Evolutionary conservation across 2,329 filamentous ascomycete species (phyloP), one percentile per base, ranked within the genome.

Genomic region (Monilinia vaccinii-corymbosi): DNA sequence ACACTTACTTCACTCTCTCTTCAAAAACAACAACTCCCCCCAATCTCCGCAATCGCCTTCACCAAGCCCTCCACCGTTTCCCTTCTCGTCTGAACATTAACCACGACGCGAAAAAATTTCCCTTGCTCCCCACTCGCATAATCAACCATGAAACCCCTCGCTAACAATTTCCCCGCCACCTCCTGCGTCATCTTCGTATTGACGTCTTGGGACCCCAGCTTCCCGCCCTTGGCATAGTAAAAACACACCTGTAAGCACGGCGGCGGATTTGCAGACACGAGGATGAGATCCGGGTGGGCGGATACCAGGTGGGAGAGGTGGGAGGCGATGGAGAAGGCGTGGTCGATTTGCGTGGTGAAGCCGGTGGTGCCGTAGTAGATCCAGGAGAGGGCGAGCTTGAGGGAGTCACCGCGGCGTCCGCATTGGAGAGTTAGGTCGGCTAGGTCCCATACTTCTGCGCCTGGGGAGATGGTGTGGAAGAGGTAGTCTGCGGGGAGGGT

Each of bases 161-260:
- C 64, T 47, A 88, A 76, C 65, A 89, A 73, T 32, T 71, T 74
- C 61, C 76, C 73, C 7, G 80, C 78, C 51, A 88, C 79, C 44
- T 74, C 72, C 64, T 77, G 78, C 5, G 86, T 89, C 7, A 77
- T 71, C 66, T 72, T 75, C 56, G 79, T 80, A 70, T 86, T 87
- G 56, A 71, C 72, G 60, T 64, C 71, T 65, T 66, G 73, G 62
- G 65, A 75, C 60, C 61, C 66, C 1, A 73, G 70, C 59, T 88
- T 64, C 60, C 73, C 68, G 2, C 85, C 82, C 77, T 0, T 83
- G 2, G 86, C 84, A 69, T 89, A 91, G 73, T 96, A 96, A 73
- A 97, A 97, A 77, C 93, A 97, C 25, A 97, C 88, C 75, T 97
- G 94, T 71, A 96, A 76, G 74, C 93, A 97, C 0, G 90, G 89